phyloP scores from a whole-genome alignment of 176 grass and related monocot genomes.

The Puccinellia tenuiflora region DNA sequence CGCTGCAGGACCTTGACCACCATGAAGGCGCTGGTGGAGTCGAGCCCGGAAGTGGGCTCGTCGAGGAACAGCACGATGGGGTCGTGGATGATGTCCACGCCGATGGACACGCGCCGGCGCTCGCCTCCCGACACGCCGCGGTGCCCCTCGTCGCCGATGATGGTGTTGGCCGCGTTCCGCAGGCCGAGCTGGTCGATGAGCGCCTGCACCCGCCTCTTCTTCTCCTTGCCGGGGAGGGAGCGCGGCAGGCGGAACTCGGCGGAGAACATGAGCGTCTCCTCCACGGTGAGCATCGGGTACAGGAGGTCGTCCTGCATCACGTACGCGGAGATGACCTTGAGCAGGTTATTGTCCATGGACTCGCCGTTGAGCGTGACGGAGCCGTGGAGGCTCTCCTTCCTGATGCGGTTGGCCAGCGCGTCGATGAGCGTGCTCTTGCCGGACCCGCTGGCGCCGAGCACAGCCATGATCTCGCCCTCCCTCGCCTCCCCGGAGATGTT shows the following conservation, averaged over 20 bases:
- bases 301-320: slow-evolving; percentile 97
- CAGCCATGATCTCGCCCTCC: slow-evolving; percentile 96
- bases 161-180: slow-evolving; percentile 61
- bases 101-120: slow-evolving; percentile 88
- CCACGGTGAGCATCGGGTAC: slow-evolving; percentile 95
- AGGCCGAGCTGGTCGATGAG: slow-evolving; percentile 95
- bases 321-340: slow-evolving; percentile 97
- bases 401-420: slow-evolving; percentile 86
- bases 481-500: slow-evolving; percentile 78
- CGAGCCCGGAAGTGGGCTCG: slow-evolving; percentile 93
- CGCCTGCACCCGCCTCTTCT: slow-evolving; percentile 76
- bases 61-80: slow-evolving; percentile 95
- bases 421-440: slow-evolving; percentile 98
- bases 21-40: slow-evolving; percentile 99
- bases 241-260: slow-evolving; percentile 96
- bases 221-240: slow-evolving; percentile 62
- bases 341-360: slow-evolving; percentile 57
- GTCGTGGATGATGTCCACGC: slow-evolving; percentile 95
- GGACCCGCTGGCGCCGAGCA: slow-evolving; percentile 90
- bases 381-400: slow-evolving; percentile 79
- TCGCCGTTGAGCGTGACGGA: slow-evolving; percentile 83
- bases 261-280: slow-evolving; percentile 98
- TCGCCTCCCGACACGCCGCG: slow-evolving; percentile 93
- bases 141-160: slow-evolving; percentile 97
- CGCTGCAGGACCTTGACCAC: slow-evolving; percentile 82